Base-by-base conservation (phyloP, 495 filamentous ascomycete species). In the Parathielavia appendiculata region DNA sequence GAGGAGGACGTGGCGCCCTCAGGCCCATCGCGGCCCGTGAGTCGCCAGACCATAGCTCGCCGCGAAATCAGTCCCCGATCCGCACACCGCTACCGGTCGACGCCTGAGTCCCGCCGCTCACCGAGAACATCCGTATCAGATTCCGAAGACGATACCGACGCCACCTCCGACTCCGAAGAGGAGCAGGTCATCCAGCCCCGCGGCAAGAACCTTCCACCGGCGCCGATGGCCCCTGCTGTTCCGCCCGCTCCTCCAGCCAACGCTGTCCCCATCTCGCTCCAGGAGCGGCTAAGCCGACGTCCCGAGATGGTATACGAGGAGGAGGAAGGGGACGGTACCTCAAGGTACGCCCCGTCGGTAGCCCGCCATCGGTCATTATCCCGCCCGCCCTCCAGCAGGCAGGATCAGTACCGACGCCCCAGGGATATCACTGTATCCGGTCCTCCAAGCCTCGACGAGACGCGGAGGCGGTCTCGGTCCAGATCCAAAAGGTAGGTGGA, bases 11-110 rank as follows among this genome's bases (percentile, higher is more conserved):
- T 56, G 22, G 52, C 59, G 5, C 65, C 59, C n/a, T 54, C 48
- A 22, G 56, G 48, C 30, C 52, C 52, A 16, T 60, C 62, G 16
- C 58, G 63, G 40, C 66, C 59, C 45, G 63, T 49, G 10, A 72
- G 70, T 63, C 72, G 66, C 54, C 64, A 62, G 51, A 73, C 56
- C 61, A 61, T 62, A 5, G 67, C 71, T n/a, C 63, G 67, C 44
- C 67, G 67, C 22, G 68, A 73, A 36, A 54, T 62, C 30, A 78
- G 73, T 17, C 72, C 75, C n/a, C 71, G 65, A 13, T 75, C 75
- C 12, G 71, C 67, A 19, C 71, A 68, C 45, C 60, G 60, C 22
- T 71, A 75, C 50, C 70, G 72, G 13, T 76, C 71, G 12, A 72
- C 69, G 43, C 73, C 69, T 26, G 73, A 66, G 16, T 78, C 72